These are phyloP conservation scores for Astraeus odoratus DNA, from an alignment of 768 basidiomycete genomes.

Conservation along the genomic window DNA sequence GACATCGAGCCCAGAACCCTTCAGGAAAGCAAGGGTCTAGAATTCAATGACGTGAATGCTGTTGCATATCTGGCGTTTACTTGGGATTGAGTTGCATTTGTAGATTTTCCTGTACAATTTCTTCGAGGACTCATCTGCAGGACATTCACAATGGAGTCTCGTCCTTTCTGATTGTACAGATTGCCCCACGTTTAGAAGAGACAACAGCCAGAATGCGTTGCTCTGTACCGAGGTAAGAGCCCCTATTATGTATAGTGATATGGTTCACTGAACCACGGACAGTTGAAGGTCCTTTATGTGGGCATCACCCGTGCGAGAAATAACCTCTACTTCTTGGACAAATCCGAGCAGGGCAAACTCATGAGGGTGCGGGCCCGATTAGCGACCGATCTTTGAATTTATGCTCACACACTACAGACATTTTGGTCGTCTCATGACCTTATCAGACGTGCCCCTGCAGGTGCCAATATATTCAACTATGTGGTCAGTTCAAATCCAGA, in stretches of 20 bases:
- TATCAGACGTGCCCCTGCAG: conserved; percentile 42
- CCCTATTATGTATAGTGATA: neutral
- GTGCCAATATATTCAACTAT: conserved; percentile 42
- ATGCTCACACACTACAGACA: conserved; percentile 34
- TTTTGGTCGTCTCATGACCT: conserved; percentile 43
- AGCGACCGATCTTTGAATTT: conserved; percentile 20
- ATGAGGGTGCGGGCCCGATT: conserved; percentile 39
- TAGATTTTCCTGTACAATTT: conserved; percentile 73
- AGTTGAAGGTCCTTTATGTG: conserved; percentile 67
- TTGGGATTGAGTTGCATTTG: neutral
- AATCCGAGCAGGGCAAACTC: conserved; percentile 45
- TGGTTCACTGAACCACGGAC: neutral
- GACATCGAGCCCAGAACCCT: conserved; percentile 16
- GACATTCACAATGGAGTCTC: conserved; percentile 51
- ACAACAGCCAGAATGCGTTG: conserved; percentile 45
- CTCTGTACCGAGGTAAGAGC: conserved; percentile 50
- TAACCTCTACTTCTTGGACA: conserved; percentile 65
- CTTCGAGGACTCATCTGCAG: conserved; percentile 55
- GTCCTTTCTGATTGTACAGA: conserved; percentile 37
- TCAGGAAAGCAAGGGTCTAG: conserved; percentile 27
- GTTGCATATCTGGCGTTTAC: neutral
- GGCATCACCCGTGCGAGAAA: conserved; percentile 67
- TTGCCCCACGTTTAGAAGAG: conserved; percentile 16
- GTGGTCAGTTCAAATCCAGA: conserved; percentile 43
- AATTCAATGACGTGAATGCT: conserved; percentile 16